Percentiles rank a stretch among this genome's conserved stretches.
phyloP scores from a whole-genome alignment of 2,329 filamentous ascomycete genomes.

The Sphaerostilbella broomeana region DNA sequence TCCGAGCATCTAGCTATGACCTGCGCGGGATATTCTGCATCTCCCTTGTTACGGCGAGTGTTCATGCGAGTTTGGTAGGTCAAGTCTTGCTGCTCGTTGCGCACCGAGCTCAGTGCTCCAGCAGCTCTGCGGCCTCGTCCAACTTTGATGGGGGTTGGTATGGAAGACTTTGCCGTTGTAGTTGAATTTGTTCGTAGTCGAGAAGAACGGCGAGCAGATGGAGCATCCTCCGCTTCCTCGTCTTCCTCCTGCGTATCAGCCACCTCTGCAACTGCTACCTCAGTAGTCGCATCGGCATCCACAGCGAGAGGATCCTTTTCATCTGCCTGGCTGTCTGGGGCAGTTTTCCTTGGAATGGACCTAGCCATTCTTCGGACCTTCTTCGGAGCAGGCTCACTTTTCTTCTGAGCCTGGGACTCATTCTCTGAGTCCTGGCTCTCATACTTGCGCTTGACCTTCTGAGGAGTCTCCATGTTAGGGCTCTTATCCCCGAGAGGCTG shows the following conservation, averaged over 20 bases:
- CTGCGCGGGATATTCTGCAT: constrained; percentile 29
- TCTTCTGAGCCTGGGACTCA: constrained; percentile 19
- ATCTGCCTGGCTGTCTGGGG: constrained; percentile 14
- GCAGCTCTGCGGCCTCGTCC: constrained; percentile 18
- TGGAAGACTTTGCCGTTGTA: constrained; percentile 25
- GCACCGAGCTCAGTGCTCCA: constrained; percentile 20
- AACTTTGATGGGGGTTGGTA: constrained; percentile 30
- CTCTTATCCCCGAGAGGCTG: constrained; percentile 29
- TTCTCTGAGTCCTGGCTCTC: constrained; percentile 17
- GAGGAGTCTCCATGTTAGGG: constrained; percentile 29
- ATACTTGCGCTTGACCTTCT: constrained; percentile 28
- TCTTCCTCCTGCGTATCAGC: constrained; percentile 13
- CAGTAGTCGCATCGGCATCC: constrained; percentile 2
- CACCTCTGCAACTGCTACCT: not conserved
- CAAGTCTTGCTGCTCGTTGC: constrained; percentile 28
- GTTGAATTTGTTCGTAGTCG: constrained; percentile 24
- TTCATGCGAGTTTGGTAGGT: constrained; percentile 29
- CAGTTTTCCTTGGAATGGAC: not conserved
- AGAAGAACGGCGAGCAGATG: constrained; percentile 26
- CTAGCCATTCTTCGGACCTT: constrained; percentile 19
- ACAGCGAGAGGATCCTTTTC: constrained; percentile 4
- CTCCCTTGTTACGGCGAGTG: constrained; percentile 30
- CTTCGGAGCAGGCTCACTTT: constrained; percentile 20
- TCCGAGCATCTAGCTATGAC: constrained; percentile 26
- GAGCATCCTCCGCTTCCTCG: constrained; percentile 13